Evolutionary conservation across 2,329 filamentous ascomycete genomes (phyloP).

Genomic region (Nemania sp.): DNA sequence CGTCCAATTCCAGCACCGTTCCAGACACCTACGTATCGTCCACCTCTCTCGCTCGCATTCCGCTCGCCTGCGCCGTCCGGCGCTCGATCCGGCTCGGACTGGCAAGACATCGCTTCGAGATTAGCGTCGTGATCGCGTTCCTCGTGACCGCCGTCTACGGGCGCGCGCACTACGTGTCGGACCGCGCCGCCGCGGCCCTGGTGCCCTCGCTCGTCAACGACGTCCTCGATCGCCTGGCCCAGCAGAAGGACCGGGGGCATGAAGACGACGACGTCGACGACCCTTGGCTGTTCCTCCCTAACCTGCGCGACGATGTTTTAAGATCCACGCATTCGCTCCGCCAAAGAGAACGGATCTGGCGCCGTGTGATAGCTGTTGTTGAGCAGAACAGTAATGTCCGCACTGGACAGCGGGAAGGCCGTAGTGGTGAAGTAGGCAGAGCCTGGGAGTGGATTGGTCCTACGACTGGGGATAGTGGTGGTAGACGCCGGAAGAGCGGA

Average conservation of each 20-base stretch:
- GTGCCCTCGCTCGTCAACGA: constrained; percentile 82
- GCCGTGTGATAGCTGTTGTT: constrained; percentile 78
- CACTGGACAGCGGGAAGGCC: constrained; percentile 68
- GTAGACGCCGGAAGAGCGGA: constrained; percentile 54
- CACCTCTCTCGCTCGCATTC: constrained; percentile 88
- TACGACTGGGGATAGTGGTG: constrained; percentile 47
- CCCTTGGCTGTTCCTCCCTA: constrained; percentile 81
- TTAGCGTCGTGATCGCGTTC: constrained; percentile 66
- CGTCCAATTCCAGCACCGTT: constrained; percentile 65
- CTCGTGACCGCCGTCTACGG: constrained; percentile 61
- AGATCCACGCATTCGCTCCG: constrained; percentile 76
- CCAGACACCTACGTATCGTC: constrained; percentile 70
- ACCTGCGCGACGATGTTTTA: constrained; percentile 88
- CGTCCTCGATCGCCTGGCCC: constrained; percentile 81
- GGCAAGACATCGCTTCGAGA: constrained; percentile 84
- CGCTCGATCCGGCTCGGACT: constrained; percentile 77
- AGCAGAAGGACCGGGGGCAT: constrained; percentile 81
- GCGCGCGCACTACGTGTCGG: constrained; percentile 64
- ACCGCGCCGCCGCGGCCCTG: constrained; percentile 67
- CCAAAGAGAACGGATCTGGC: constrained; percentile 82
- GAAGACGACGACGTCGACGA: constrained; percentile 62
- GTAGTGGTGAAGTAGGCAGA: constrained; percentile 65
- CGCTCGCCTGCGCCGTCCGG: constrained; percentile 79
- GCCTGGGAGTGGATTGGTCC: constrained; percentile 74
- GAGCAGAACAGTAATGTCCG: constrained; percentile 94